A percentile compares a stretch with the other conserved stretches of the same genome.
These are phyloP conservation scores for Limonium bicolor DNA, from an alignment of 148 eudicot species.

Conservation along the genomic window DNA sequence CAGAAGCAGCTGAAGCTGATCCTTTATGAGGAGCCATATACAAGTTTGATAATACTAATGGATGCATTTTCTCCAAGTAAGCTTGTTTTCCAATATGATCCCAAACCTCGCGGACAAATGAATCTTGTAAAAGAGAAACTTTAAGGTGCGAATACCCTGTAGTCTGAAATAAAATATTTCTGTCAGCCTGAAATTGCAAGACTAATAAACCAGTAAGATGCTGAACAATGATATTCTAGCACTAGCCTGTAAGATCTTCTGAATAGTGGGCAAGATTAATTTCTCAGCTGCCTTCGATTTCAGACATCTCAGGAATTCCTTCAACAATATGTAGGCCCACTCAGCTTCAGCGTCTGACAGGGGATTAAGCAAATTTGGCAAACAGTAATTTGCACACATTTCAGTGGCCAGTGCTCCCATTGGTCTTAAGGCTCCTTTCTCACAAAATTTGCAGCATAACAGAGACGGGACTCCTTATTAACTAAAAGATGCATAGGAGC, in stretches of 20 bases:
- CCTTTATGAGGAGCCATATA: conserved; percentile 58
- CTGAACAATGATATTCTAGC: conserved; percentile 10
- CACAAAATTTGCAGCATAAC: conserved; percentile 74
- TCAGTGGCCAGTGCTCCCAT: conserved; percentile 88
- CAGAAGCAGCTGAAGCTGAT: conserved; percentile 84
- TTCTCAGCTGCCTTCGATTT: conserved; percentile 43
- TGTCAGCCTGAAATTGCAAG: conserved; percentile 7
- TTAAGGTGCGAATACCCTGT: conserved; percentile 77
- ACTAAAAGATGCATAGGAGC: conserved; percentile 72
- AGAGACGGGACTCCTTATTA: conserved; percentile 48
- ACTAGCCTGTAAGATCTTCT: conserved; percentile 90
- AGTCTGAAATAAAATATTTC: conserved; percentile 39
- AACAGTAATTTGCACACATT: conserved; percentile 84
- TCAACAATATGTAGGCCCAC: conserved; percentile 55
- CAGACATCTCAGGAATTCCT: conserved; percentile 54
- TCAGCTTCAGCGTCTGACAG: conserved; percentile 73
- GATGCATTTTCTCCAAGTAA: conserved; percentile 67
- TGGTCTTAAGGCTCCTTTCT: conserved; percentile 59
- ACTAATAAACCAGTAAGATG: neutral
- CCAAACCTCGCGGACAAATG: conserved; percentile 91
- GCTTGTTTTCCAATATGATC: conserved; percentile 61
- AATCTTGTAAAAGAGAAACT: conserved; percentile 96
- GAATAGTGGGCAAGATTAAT: conserved; percentile 64
- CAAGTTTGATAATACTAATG: conserved; percentile 64
- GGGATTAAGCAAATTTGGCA: conserved; percentile 44